A percentile compares a stretch with the other conserved stretches of the same genome.
Evolutionary conservation across 768 basidiomycete genomes (phyloP).

Genomic region (Fistulinella prunicolor): DNA sequence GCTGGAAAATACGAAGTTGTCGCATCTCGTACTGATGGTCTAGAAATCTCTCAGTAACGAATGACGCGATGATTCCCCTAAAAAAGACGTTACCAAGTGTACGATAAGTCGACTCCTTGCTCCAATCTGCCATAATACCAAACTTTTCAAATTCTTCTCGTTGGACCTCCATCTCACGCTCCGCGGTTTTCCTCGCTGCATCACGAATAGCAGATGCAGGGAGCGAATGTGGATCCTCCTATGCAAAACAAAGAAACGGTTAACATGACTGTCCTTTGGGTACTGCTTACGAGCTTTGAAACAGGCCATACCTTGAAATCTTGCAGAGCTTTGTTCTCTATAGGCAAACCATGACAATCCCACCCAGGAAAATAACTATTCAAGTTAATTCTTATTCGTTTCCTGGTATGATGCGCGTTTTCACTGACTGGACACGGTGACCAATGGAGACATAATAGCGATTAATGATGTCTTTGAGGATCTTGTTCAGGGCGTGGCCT

Average conservation of each 20-base stretch:
- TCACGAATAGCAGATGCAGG: constrained; percentile 59
- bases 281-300: neutral
- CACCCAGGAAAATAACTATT: constrained; percentile 92
- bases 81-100: constrained; percentile 63
- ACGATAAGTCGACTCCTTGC: constrained; percentile 65
- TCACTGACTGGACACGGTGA: constrained; percentile 71
- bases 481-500: constrained; percentile 97
- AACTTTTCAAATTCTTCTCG: constrained; percentile 75
- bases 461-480: constrained; percentile 93
- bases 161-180: constrained; percentile 71
- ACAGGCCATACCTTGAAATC: constrained; percentile 58
- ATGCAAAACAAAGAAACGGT: neutral
- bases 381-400: constrained; percentile 1
- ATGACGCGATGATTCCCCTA: neutral
- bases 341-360: constrained; percentile 98
- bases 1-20: constrained; percentile 79
- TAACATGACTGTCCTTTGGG: neutral
- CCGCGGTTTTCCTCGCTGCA: constrained; percentile 70
- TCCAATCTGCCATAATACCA: constrained; percentile 93
- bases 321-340: constrained; percentile 89
- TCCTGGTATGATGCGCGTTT: neutral
- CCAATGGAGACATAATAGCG: constrained; percentile 82
- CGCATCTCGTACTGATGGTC: constrained; percentile 87
- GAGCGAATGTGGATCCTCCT: constrained; percentile 59
- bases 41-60: constrained; percentile 27